phyloP scores from a whole-genome alignment of 371 early-diverging fungal species.

The Mortierella sp. region DNA sequence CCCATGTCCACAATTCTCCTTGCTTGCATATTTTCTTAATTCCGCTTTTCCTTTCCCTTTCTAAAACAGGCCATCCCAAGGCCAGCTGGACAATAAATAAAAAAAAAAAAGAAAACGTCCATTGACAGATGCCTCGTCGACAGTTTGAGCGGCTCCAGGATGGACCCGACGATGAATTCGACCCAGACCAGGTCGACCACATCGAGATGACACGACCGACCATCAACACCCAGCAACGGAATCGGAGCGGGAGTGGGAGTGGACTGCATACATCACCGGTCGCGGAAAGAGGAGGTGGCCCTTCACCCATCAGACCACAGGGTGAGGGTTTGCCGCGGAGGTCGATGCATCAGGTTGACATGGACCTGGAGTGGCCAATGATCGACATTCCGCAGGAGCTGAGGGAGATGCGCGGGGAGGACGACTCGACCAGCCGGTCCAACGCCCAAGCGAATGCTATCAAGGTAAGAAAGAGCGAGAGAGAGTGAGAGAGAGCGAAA shows the following conservation, averaged over 20 bases:
- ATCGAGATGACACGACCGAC: conserved; percentile 47
- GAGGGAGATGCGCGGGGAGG: conserved; percentile 43
- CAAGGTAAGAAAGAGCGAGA: conserved; percentile 28
- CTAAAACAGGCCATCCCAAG: not conserved
- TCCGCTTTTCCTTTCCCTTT: not conserved
- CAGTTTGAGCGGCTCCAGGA: conserved; percentile 53
- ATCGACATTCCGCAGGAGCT: conserved; percentile 62
- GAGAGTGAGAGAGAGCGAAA: too few relatives aligned
- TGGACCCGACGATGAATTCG: conserved; percentile 47
- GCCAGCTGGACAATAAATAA: not conserved
- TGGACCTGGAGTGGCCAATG: conserved; percentile 59
- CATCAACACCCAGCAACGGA: conserved; percentile 13
- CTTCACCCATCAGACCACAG: conserved; percentile 18
- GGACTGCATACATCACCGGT: conserved; percentile 31
- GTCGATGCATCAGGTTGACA: conserved; percentile 54
- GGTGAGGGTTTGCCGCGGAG: conserved; percentile 45
- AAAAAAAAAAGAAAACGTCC: conserved; percentile 9
- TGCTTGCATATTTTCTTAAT: not conserved
- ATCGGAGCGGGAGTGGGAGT: not conserved
- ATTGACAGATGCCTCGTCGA: conserved; percentile 40
- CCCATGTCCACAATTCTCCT: not conserved
- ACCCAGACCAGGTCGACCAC: conserved; percentile 37
- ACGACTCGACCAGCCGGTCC: conserved; percentile 47
- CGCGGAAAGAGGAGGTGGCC: conserved; percentile 46
- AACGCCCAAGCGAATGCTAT: conserved; percentile 58